These are phyloP conservation scores for Pichia californica DNA, from an alignment of 805 yeast species.

Conservation along the genomic window DNA sequence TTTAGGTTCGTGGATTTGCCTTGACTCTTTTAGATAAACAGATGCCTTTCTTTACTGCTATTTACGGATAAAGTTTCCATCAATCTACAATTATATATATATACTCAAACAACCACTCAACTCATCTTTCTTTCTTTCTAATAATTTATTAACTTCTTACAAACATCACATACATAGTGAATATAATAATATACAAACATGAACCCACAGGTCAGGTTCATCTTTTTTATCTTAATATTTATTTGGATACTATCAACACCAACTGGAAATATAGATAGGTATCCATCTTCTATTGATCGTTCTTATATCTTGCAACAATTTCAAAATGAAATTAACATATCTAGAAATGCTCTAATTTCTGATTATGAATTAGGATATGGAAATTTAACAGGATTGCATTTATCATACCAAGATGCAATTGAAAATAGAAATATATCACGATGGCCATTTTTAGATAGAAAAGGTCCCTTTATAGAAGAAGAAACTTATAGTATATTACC, in stretches of 20 bases:
- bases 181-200: conserved; percentile 12
- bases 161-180: too few relatives aligned
- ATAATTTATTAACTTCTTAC: too few relatives aligned
- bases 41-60: too few relatives aligned
- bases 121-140: too few relatives aligned
- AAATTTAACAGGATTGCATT: conserved; percentile 64
- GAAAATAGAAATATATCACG: conserved; percentile 39
- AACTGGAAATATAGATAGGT: conserved; percentile 27
- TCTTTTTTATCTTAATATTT: conserved; percentile 33
- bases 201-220: conserved; percentile 23
- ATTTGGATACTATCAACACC: conserved; percentile 38
- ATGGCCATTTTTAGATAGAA: conserved; percentile 46
- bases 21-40: too few relatives aligned
- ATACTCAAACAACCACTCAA: too few relatives aligned
- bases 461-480: conserved; percentile 38
- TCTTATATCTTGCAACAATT: conserved; percentile 29
- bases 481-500: conserved; percentile 57
- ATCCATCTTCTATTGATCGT: conserved; percentile 20
- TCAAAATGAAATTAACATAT: conserved; percentile 27
- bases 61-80: too few relatives aligned
- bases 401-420: conserved; percentile 56
- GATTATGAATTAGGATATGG: conserved; percentile 53
- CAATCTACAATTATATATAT: too few relatives aligned
- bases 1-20: too few relatives aligned
- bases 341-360: conserved; percentile 31